Conservation (phyloP, 2,329 filamentous ascomycete species). For the Pseudogymnoascus sp. region DNA sequence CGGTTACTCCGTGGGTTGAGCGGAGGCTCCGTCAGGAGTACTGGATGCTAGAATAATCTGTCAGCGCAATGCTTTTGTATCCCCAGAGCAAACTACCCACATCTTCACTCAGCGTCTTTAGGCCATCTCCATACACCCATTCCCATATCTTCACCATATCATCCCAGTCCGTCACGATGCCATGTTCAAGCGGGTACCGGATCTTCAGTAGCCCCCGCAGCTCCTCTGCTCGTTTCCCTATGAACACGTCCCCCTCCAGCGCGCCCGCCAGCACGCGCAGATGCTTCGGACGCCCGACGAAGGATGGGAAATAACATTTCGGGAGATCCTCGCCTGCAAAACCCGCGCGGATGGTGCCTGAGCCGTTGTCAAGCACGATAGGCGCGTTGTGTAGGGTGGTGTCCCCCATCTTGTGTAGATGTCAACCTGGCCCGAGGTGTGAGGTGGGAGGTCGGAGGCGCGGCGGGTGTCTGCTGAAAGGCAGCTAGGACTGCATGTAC, state of each 20-base stretch:
- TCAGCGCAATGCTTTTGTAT: conserved; percentile 12
- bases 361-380: conserved; percentile 98
- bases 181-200: conserved; percentile 89
- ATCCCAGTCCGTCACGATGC: conserved; percentile 98
- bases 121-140: conserved; percentile 89
- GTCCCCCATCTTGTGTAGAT: conserved; percentile 47
- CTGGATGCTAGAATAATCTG: conserved; percentile 63
- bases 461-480: not conserved
- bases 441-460: not conserved
- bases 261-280: conserved; percentile 91
- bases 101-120: conserved; percentile 97
- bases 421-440: not conserved
- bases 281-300: conserved; percentile 94
- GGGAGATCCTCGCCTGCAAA: conserved; percentile 95
- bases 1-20: conserved; percentile 93
- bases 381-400: conserved; percentile 85
- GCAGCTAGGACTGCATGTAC: not conserved
- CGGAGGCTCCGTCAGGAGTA: conserved; percentile 90
- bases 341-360: conserved; percentile 91
- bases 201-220: conserved; percentile 92
- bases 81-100: conserved; percentile 39
- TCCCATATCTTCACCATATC: conserved; percentile 99
- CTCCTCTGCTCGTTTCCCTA: conserved; percentile 82
- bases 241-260: conserved; percentile 93
- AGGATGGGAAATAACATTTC: conserved; percentile 96